phyloP scores from a whole-genome alignment of 495 filamentous ascomycete genomes.

The Penicillium fimorum region DNA sequence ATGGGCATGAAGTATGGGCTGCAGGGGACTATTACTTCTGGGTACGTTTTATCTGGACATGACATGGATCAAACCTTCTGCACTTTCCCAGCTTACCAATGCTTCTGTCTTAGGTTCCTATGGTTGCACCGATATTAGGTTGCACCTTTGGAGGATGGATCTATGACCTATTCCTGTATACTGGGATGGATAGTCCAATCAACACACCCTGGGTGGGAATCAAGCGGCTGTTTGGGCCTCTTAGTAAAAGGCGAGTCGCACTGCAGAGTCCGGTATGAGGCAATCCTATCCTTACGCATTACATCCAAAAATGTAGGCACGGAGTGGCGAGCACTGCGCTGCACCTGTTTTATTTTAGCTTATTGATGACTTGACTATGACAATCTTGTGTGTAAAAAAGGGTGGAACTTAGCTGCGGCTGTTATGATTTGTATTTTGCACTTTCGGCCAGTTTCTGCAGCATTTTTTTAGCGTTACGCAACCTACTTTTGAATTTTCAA shows the following conservation, averaged over 20 bases:
- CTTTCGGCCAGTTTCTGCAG: neutral
- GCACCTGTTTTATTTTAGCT: neutral
- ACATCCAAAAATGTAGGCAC: neutral
- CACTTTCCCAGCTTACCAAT: neutral
- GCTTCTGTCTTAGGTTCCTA: constrained; percentile 39
- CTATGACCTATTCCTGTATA: constrained; percentile 62
- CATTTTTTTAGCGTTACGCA: neutral
- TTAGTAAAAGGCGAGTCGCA: constrained; percentile 13
- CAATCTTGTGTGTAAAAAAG: neutral
- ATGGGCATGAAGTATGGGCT: constrained; percentile 61
- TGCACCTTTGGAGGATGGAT: constrained; percentile 59
- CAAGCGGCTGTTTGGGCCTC: constrained; percentile 38
- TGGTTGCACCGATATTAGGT: constrained; percentile 58
- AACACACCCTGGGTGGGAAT: constrained; percentile 59
- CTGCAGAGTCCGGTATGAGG: constrained; percentile 29
- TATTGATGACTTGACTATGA: neutral
- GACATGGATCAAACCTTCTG: neutral
- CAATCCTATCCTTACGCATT: neutral
- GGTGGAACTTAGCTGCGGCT: neutral
- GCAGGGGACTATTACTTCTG: constrained; percentile 65
- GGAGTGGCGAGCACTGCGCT: neutral
- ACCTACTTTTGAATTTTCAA: neutral
- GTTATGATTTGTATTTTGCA: neutral
- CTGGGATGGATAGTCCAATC: constrained; percentile 53
- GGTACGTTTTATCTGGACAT: constrained; percentile 37